Evolutionary conservation across 2,329 filamentous ascomycete genomes (phyloP), one percentile per base, ranked within the genome.

Genomic region (Paecilomyces variotii): DNA sequence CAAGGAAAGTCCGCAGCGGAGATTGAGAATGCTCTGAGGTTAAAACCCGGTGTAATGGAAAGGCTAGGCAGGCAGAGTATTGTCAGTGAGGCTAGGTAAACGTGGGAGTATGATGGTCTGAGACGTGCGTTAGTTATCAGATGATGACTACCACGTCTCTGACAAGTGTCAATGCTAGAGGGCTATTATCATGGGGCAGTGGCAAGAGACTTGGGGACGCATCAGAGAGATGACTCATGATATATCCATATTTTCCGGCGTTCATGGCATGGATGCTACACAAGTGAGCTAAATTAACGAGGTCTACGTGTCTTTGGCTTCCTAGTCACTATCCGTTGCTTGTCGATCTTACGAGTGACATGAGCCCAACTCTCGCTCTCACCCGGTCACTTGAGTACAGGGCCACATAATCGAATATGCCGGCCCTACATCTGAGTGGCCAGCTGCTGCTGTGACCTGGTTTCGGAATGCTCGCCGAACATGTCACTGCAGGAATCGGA

Each of bases 21-120:
- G 63, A 76, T 80, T 65, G 79, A 82, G 71, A 71, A 66, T 65
- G 66, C 68, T 53, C 63, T 82, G 62, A 71, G 74, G 52, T 67
- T 82, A 64, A 76, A 72, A 65, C 65, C 63, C 52, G 80, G 80
- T 0, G 70, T 78, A 39, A 68, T 82, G 53, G 73, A 63, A 34
- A 68, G 65, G 54, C 65, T 79, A 55, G 76, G 76, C 9, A 61
- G 54, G 56, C 69, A 60, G 56, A 74, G 72, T 0, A 58, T 77
- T 56, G 68, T 78, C 19, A 64, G 64, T 32, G 65, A 68, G 45
- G 64, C 62, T 60, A 54, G 58, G 50, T 67, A 53, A 61, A 25
- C 4, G 11, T 12, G 12, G 25, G 19, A n/a, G 14, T 24, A 19
- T 7, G 1, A 9, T 45, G 39, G 4, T 7, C n/a, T 45, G n/a